Base-by-base conservation (phyloP, 2,329 filamentous ascomycete species). In the Claviceps lovelessii region DNA sequence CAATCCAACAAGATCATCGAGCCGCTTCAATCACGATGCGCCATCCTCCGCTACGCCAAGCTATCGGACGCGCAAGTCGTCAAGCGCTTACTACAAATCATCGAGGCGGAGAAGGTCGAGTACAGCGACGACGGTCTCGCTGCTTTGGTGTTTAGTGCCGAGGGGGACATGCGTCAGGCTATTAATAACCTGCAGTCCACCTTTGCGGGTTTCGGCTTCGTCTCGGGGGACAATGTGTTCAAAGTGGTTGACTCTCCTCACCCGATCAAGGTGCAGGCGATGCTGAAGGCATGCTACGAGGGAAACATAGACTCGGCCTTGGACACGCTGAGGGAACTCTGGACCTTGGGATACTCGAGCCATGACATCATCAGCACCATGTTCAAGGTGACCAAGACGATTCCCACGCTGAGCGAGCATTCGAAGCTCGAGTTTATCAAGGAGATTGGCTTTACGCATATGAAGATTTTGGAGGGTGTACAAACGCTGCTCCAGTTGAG, bases 1-100 rank as follows among this genome's bases (percentile, higher is more conserved):
- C 89, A 95, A 74, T 93, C 87, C 58, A 98, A 97, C 75, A 98
- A 97, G 73, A 97, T 98, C 67, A 98, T 98, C 69, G 93, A 98
- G 70, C 93, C 93, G n/a, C 77, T 98, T 52, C 93, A 98, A 70
- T 96, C 90, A 19, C 83, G 93, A 63, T 98, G 93, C 68, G 93
- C 93, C 23, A 97, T 98, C 66, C 79, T 98, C 54, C 85, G 93
- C 57, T 98, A 96, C 70, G 85, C 90, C 37, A 85, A 91, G 55
- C 77, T 98, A 60, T 96, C 91, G 2, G 93, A 98, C 67, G 85
- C 81, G 13, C 91, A 98, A 68, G 83, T 98, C 31, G 89, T 96
- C 52, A 90, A 91, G 73, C 81, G 93, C 45, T 71, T 98, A 58
- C 75, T 93, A 70, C 90, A 97, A 67, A 93, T 98, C 62, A 93